Base-by-base conservation (phyloP, 192 early-diverging fungal genomes). In the Funneliformis geosporum region DNA sequence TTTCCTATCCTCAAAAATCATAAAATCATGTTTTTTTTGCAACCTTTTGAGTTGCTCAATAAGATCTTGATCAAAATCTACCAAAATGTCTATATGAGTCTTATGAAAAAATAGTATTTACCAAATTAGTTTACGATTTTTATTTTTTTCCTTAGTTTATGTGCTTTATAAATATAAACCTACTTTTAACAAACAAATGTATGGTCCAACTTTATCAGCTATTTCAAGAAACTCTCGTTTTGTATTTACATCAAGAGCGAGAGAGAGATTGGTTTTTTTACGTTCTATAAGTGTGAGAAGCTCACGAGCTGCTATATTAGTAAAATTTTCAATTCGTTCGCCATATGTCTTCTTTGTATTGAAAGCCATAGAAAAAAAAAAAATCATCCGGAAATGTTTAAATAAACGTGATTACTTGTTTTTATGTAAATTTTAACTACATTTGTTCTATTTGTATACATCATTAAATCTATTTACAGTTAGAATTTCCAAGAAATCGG, bases 1-100 rank as follows among this genome's bases (percentile, higher is more conserved):
- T 87, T 99, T 99, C 85, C 97, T 93, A 86, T 99, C 97, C 82
- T 99, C 97, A 83, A 99, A 99, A 80, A 99, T 98, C 85, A 99
- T 78, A 86, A 98, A 99, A 80, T 95, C 90, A 84, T 98, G 96
- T 83, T 94, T 93, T 50, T 89, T 85, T 18, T 94, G 90, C 73
- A 99, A 89, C 0, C 82, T 89, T 47, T 86, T 84, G 33, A 99
- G 91, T 80, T 91, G 86, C 9, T 81, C 85, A 23, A 95, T 90
- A 71, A 97, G 84, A 80, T 96, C 93, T 43, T 83, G 79, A 83
- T 97, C 96, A 93, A 98, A 99, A 87, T 99, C 97, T 12, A 88
- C 85, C 18, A 99, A 86, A 68, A 98, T 90, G 85, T 99, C 98
- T 74, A 97, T 93, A 80, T 99, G 98, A 0, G 98, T 99, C 93